Conservation (phyloP, 2,329 filamentous ascomycete species). For the Xylaria sp. region DNA sequence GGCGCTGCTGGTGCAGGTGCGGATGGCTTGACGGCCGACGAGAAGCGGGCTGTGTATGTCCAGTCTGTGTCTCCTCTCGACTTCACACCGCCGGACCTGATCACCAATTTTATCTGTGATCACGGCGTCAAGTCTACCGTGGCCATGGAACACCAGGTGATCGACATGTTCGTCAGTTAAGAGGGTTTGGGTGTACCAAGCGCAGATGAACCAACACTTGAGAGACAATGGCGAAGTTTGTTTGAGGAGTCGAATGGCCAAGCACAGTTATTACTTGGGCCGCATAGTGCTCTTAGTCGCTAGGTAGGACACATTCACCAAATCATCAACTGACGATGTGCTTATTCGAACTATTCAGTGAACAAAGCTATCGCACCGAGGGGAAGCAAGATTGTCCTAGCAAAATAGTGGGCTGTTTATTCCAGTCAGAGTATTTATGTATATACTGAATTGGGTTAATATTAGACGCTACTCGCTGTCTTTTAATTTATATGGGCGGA, state of each 20-base stretch:
- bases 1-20: too few species aligned
- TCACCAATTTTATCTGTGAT: conserved; percentile 41
- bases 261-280: background rate
- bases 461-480: too few species aligned
- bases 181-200: background rate
- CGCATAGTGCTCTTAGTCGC: background rate
- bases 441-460: too few species aligned
- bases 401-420: too few species aligned
- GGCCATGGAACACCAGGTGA: conserved; percentile 41
- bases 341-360: conserved; percentile 22
- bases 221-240: too few species aligned
- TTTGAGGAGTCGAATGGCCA: background rate
- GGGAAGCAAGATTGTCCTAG: conserved; percentile 1
- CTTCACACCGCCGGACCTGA: conserved; percentile 37
- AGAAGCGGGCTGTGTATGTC: conserved; percentile 19
- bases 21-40: conserved; percentile 16
- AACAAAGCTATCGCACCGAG: conserved; percentile 4
- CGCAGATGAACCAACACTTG: background rate
- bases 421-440: too few species aligned
- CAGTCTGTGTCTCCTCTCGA: conserved; percentile 25
- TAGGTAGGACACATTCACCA: conserved; percentile 17
- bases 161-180: conserved; percentile 41
- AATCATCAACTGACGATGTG: conserved; percentile 5
- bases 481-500: too few species aligned
- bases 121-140: conserved; percentile 40